Evolutionary conservation across 768 basidiomycete genomes (phyloP).

Genomic region (Trametopsis cervina): DNA sequence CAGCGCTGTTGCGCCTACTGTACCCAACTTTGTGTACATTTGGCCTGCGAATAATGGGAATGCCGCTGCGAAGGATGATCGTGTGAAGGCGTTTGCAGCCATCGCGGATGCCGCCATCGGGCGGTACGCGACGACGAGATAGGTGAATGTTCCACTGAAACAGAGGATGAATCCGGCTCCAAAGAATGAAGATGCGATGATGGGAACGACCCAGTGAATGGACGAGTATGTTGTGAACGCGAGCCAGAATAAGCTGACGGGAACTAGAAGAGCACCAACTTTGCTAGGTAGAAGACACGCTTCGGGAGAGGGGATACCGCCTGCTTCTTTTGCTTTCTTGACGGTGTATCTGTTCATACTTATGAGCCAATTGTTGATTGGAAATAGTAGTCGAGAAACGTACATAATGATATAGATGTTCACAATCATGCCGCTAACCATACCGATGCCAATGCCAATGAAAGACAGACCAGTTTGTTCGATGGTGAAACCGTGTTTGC

Average conservation of each 20-base stretch:
- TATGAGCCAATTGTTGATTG: not conserved
- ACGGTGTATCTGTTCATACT: slow-evolving; percentile 31
- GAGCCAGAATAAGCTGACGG: slow-evolving; percentile 51
- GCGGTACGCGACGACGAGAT: slow-evolving; percentile 39
- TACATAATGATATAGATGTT: slow-evolving; percentile 33
- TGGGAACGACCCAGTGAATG: slow-evolving; percentile 38
- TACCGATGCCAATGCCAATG: slow-evolving; percentile 43
- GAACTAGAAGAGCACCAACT: slow-evolving; percentile 57
- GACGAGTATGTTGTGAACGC: slow-evolving; percentile 40
- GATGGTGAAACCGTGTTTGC: slow-evolving; percentile 43
- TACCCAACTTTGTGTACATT: slow-evolving; percentile 50
- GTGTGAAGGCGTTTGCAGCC: slow-evolving; percentile 51
- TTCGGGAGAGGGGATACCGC: slow-evolving; percentile 54
- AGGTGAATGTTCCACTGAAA: slow-evolving; percentile 61
- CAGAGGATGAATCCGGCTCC: slow-evolving; percentile 50
- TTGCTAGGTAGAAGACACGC: slow-evolving; percentile 58
- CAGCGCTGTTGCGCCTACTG: slow-evolving; percentile 68
- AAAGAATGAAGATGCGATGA: slow-evolving; percentile 35
- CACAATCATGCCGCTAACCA: slow-evolving; percentile 27
- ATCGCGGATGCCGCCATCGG: slow-evolving; percentile 49
- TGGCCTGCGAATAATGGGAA: slow-evolving; percentile 48
- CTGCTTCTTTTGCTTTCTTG: slow-evolving; percentile 33
- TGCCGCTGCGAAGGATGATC: slow-evolving; percentile 39
- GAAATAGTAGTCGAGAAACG: not conserved
- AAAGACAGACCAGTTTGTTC: slow-evolving; percentile 44